Evolutionary conservation across 345 rosid genomes (phyloP), one percentile per base, ranked within the genome.

Genomic region (Melastoma malabathricum): DNA sequence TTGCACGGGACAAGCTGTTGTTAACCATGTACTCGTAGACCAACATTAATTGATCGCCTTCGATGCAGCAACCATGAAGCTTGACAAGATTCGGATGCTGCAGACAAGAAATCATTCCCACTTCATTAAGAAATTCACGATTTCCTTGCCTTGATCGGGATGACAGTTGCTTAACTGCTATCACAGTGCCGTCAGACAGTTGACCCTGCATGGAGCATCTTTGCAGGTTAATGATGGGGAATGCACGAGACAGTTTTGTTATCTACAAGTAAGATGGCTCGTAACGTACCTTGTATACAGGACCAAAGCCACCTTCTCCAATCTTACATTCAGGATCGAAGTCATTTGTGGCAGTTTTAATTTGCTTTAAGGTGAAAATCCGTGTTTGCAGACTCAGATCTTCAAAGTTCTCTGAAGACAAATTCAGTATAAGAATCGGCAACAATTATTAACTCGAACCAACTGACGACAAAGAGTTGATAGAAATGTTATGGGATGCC

Each of bases 131-230:
- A 58, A 84, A 84, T 52, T 84, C 89, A 15, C 86, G 72, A 64
- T 78, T 76, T 43, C 89, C 94, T 56, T 84, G 94, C 39, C 64
- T 76, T 6, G 94, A 84, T 67, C 72, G 75, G 2, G 94, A 67
- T 46, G 94, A 84, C 23, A 76, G 94, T 45, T 74, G 82, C 71
- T 84, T 84, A 48, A 84, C 89, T 46, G 86, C 94, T 56, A 81
- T 58, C 14, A 64, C 50, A 46, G 69, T 73, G 13, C 84, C 89
- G 64, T 81, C 89, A 22, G 72, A 18, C 61, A 75, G 50, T 46
- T 47, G 56, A 46, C 73, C 76, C 76, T 72, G 59, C 41, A 31
- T 20, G 29, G 19, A 38, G 39, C 20, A 16, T 25, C 29, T 15
- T 51, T 16, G 5, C 43, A 31, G 13, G 17, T 51, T 31, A 18